Evolutionary conservation across 2,329 filamentous ascomycete species (phyloP).

Genomic region (Aspergillus sp.): DNA sequence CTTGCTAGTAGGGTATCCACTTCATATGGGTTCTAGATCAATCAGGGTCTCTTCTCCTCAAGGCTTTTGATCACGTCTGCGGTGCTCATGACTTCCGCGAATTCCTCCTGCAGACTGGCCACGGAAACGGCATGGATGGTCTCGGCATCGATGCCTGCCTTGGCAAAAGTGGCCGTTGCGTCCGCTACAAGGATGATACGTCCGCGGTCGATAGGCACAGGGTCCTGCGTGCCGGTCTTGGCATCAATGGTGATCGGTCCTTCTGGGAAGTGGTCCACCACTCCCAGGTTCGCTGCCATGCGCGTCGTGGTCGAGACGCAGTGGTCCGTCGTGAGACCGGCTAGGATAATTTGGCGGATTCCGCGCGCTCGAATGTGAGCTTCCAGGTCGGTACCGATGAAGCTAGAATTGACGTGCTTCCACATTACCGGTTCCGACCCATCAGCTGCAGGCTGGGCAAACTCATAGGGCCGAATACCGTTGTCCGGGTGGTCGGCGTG

Average conservation of each 20-base stretch:
- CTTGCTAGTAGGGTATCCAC: neutral
- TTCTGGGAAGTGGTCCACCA: conserved; percentile 35
- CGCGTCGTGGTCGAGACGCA: conserved; percentile 51
- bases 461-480: conserved; percentile 29
- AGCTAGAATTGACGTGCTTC: conserved; percentile 49
- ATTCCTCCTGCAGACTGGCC: conserved; percentile 48
- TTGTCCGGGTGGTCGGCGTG: conserved; percentile 33
- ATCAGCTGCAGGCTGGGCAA: conserved; percentile 29
- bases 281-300: conserved; percentile 49
- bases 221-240: conserved; percentile 15
- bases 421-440: conserved; percentile 40
- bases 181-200: conserved; percentile 46
- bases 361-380: conserved; percentile 31
- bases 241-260: conserved; percentile 4
- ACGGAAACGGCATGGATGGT: conserved; percentile 47
- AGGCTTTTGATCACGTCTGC: conserved; percentile 34
- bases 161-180: conserved; percentile 49
- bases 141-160: conserved; percentile 46
- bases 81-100: conserved; percentile 43
- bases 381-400: conserved; percentile 48
- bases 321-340: conserved; percentile 50
- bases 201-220: conserved; percentile 23
- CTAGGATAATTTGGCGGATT: conserved; percentile 42
- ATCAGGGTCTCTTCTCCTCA: conserved; percentile 11
- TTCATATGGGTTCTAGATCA: neutral